phyloP scores from a whole-genome alignment of 2,329 filamentous ascomycete species.

The Sclerotinia nivalis region DNA sequence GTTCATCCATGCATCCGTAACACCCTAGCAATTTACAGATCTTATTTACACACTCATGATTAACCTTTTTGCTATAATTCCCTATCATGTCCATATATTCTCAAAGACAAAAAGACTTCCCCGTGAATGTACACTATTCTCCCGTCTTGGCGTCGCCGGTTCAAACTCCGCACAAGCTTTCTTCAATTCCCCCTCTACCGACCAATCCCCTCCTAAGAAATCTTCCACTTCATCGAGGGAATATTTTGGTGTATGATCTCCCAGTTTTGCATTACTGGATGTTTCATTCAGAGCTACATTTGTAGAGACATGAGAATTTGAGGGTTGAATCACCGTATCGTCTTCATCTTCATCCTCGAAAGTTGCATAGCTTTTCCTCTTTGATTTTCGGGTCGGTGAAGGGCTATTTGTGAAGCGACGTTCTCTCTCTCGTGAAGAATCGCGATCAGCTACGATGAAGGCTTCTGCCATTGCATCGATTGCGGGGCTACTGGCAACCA shows the following conservation, averaged over 20 bases:
- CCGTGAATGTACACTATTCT: conserved; percentile 28
- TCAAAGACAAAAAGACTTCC: conserved; percentile 32
- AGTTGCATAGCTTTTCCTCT: background rate
- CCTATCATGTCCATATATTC: conserved; percentile 22
- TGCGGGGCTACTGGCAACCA: conserved; percentile 43
- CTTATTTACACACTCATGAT: background rate
- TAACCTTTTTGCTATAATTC: conserved; percentile 17
- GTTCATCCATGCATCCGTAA: conserved; percentile 2
- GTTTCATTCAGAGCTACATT: conserved; percentile 44
- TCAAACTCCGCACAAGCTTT: conserved; percentile 31
- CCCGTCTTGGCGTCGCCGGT: background rate
- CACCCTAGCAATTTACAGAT: conserved; percentile 3
- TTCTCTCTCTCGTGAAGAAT: conserved; percentile 29
- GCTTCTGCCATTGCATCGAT: conserved; percentile 52
- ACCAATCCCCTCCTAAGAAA: conserved; percentile 42
- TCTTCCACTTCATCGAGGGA: conserved; percentile 32
- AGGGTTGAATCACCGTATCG: background rate
- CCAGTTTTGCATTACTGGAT: conserved; percentile 26
- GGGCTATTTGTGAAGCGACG: conserved; percentile 9
- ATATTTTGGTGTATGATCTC: background rate
- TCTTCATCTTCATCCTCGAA: conserved; percentile 15
- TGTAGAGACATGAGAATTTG: background rate
- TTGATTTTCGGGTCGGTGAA: conserved; percentile 34
- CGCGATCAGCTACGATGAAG: conserved; percentile 49
- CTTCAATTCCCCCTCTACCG: conserved; percentile 43